phyloP scores from a whole-genome alignment of 108 stramenopile species.

The Conticribra weissflogii region DNA sequence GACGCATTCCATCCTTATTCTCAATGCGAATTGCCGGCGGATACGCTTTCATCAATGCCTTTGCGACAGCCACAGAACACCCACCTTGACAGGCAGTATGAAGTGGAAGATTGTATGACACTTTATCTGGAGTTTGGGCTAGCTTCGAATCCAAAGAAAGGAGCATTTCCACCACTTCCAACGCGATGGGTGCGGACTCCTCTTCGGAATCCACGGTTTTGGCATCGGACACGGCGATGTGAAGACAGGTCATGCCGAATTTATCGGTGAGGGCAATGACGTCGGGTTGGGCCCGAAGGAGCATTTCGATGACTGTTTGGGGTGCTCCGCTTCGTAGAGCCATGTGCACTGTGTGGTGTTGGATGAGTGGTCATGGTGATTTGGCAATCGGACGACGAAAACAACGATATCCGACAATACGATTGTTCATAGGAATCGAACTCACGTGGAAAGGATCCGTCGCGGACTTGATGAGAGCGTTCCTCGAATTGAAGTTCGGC shows the following conservation, averaged over 20 bases:
- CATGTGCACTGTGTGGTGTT: constrained; percentile 41
- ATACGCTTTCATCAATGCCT: constrained; percentile 6
- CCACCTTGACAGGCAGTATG: constrained; percentile 25
- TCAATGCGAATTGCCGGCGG: constrained; percentile 2
- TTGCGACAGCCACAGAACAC: constrained; percentile 1
- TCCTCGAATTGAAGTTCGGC: constrained; percentile 9
- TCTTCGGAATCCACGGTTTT: background rate
- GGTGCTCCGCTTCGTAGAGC: constrained; percentile 39
- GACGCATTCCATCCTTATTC: constrained; percentile 14
- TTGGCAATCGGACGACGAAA: too few species aligned
- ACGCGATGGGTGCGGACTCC: background rate
- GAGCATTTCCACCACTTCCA: constrained; percentile 12
- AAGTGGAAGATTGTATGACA: constrained; percentile 2
- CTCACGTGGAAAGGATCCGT: constrained; percentile 34
- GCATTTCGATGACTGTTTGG: constrained; percentile 18
- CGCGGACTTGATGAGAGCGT: constrained; percentile 31
- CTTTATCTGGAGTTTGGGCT: background rate
- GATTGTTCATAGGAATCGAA: too few species aligned
- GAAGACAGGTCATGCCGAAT: constrained; percentile 37
- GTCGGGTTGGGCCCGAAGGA: constrained; percentile 24
- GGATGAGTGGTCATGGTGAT: background rate
- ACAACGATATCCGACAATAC: too few species aligned
- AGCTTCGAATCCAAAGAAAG: constrained; percentile 1
- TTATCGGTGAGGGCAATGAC: constrained; percentile 30
- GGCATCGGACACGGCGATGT: constrained; percentile 21